These are phyloP conservation scores for Mycena sp. DNA, from an alignment of 1,284 basidiomycete species.

Conservation along the genomic window DNA sequence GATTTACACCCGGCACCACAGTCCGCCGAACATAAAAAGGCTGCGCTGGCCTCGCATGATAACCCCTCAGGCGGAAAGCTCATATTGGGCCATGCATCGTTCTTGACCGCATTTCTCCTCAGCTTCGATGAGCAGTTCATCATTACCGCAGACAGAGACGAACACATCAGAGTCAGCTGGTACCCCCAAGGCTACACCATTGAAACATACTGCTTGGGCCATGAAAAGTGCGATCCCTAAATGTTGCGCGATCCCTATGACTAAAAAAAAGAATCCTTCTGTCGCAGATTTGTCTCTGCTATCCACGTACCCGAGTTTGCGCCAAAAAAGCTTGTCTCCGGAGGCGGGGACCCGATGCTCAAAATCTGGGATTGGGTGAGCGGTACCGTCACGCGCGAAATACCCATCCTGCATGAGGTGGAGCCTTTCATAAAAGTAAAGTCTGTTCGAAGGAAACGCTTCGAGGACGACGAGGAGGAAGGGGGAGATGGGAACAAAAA, in stretches of 20 bases:
- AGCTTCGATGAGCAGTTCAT: slow-evolving; percentile 76
- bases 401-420: slow-evolving; percentile 65
- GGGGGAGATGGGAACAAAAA: slow-evolving; percentile 30
- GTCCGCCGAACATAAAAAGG: slow-evolving; percentile 38
- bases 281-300: slow-evolving; percentile 80
- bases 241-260: not conserved
- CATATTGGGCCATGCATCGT: slow-evolving; percentile 87
- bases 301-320: slow-evolving; percentile 71
- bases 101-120: slow-evolving; percentile 79
- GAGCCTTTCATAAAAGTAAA: slow-evolving; percentile 71
- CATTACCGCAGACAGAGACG: slow-evolving; percentile 90
- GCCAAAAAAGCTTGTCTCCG: slow-evolving; percentile 72
- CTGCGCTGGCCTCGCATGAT: slow-evolving; percentile 66
- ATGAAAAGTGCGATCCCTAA: slow-evolving; percentile 70
- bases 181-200: slow-evolving; percentile 87
- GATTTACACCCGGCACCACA: slow-evolving; percentile 47
- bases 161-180: slow-evolving; percentile 92
- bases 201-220: slow-evolving; percentile 87
- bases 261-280: no score
- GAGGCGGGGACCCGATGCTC: slow-evolving; percentile 85
- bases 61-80: slow-evolving; percentile 80
- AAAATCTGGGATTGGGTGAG: slow-evolving; percentile 85
- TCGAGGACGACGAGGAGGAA: slow-evolving; percentile 45
- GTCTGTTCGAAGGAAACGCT: slow-evolving; percentile 50
- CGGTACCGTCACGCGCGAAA: slow-evolving; percentile 61